Base-by-base conservation (phyloP, 768 basidiomycete species). In the Podaxis sp. region DNA sequence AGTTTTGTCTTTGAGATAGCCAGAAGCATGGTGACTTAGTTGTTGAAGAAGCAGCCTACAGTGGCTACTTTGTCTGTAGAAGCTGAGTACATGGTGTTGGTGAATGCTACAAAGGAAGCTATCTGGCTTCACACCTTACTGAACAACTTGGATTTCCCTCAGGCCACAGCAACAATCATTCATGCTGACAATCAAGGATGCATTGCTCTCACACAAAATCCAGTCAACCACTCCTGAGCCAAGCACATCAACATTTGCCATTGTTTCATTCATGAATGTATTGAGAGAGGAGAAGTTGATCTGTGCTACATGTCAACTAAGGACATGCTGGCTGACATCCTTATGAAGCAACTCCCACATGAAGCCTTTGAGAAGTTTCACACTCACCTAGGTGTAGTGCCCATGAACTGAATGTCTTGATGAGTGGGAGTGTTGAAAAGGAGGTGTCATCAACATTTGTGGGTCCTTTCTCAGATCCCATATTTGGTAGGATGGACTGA, bases 61-160 rank as follows among this genome's bases (percentile, higher is more conserved):
- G 67, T 78, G 7, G 69, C 74, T 4, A 70, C 76, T 7, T 80
- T 77, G 1, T 74, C 71, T 3, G 68, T 69, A 0, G 76, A 79
- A 41, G 52, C 65, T 24, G 67, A 68, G 54, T 68, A 68, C 38
- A 55, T 62, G 13, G 65, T 63, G 2, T 59, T 68, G 1, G 70
- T 74, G 7, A 73, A 79, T 56, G 69, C 74, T 17, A 28, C 66
- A 5, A 72, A 75, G 54, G 73, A 78, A 53, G 59, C 62, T 13
- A 64, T 73, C n/a, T 74, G 72, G 72, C 60, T 72, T 17, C 62
- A 67, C 3, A 50, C 54, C 6, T 58, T 73, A 15, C 48, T 75
- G 1, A 12, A 17, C 2, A 67, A 74, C 62, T 50, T 75, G 17
- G 22, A 20, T 22, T 49, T 10, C n/a, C 55, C 20, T 10, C 40